A percentile compares a stretch with the other conserved stretches of the same genome.
These are phyloP conservation scores for Mallotus repandus DNA, from an alignment of 441 rosid genomes.

Conservation along the genomic window DNA sequence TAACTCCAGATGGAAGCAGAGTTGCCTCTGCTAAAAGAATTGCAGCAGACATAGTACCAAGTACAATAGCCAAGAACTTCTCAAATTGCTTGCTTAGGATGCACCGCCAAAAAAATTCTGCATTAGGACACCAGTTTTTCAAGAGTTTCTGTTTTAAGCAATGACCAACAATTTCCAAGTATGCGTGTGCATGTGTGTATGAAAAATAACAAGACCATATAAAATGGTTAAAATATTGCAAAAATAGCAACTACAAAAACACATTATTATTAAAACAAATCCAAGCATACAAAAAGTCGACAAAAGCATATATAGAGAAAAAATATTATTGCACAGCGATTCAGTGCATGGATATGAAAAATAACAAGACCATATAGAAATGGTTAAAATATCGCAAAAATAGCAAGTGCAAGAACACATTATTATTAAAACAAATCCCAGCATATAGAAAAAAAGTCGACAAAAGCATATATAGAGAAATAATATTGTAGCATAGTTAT, in stretches of 20 bases:
- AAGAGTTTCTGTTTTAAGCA: conserved; percentile 12
- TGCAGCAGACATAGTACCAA: conserved; percentile 88
- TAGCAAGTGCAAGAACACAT: background rate
- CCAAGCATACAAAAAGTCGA: background rate
- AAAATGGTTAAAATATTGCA: background rate
- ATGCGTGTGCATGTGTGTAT: too few species aligned
- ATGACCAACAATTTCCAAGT: background rate
- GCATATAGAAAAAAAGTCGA: background rate
- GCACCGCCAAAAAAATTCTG: conserved; percentile 96
- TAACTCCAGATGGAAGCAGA: conserved; percentile 65
- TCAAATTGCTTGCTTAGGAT: conserved; percentile 60
- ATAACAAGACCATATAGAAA: too few species aligned
- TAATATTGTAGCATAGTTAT: background rate
- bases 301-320: background rate
- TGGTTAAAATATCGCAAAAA: background rate
- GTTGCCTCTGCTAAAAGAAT: conserved; percentile 99
- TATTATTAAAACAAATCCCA: background rate
- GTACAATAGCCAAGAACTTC: conserved; percentile 66
- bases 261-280: background rate
- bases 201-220: background rate
- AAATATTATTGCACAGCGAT: background rate
- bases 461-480: background rate
- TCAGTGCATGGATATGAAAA: background rate
- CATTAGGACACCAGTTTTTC: conserved; percentile 28
- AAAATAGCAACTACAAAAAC: background rate